Evolutionary conservation across 441 rosid genomes (phyloP).

Genomic region (Populus tomentosa): DNA sequence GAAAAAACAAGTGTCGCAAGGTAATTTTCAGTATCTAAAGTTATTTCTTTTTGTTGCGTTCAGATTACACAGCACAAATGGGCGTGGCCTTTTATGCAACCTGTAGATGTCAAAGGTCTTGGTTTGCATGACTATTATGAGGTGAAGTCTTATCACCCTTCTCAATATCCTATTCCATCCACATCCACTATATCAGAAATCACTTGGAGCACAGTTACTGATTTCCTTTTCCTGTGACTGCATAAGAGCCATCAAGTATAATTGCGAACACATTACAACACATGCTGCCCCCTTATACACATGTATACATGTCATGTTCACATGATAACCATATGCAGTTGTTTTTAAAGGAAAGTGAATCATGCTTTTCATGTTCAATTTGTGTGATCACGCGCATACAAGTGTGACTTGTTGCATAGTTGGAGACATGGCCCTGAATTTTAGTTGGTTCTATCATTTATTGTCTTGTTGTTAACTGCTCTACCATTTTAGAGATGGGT

Average conservation of each 20-base stretch:
- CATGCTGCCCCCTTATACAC: background rate
- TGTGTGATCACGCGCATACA: background rate
- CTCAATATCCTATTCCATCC: background rate
- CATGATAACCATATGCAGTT: background rate
- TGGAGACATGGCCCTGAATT: background rate
- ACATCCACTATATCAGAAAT: background rate
- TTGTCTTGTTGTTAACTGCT: background rate
- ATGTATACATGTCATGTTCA: background rate
- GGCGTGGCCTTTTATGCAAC: constrained; percentile 95
- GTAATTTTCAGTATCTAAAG: background rate
- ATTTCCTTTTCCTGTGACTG: background rate
- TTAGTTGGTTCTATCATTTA: background rate
- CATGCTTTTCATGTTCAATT: background rate
- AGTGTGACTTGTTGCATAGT: background rate
- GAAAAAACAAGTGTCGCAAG: background rate
- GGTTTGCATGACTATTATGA: constrained; percentile 81
- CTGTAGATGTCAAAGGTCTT: constrained; percentile 92
- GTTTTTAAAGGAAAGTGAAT: background rate
- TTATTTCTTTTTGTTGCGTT: constrained; percentile 15
- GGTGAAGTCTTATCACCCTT: constrained; percentile 20
- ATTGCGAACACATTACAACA: background rate
- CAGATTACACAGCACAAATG: constrained; percentile 89
- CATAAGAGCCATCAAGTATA: background rate
- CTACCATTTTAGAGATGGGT: background rate
- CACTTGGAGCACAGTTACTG: background rate